Evolutionary conservation across 371 early-diverging fungal genomes (phyloP), one percentile per base, ranked within the genome.

Genomic region (Capillidium heterosporum): DNA sequence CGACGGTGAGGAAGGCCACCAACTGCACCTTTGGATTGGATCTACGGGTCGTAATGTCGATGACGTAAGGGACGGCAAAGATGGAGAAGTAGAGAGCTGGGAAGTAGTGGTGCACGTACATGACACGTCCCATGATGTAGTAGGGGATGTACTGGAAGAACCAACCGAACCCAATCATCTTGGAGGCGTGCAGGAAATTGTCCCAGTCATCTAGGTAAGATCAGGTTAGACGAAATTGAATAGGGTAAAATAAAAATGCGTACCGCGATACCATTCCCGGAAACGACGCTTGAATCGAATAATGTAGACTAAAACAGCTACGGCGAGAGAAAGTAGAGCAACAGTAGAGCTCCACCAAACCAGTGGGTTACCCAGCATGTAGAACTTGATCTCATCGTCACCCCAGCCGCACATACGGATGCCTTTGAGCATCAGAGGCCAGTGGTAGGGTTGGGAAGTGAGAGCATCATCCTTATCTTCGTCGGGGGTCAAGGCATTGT

Each of bases 391-490:
- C 15, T 75, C 71, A 23, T 74, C 63, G 65, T 95, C 95, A 32
- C 78, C 89, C 99, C 99, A 99, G 24, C 87, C 79, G 65, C 90
- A 89, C 95, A 99, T 96, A 48, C 99, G 82, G 41, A 99, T 71
- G 15, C 99, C 99, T 17, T 89, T 80, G 27, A 76, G 70, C 56
- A 91, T 64, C 44, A 97, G 69, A 28, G 96, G 94, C 99, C 99
- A 99, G 60, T 99, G 86, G 47, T 72, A 72, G 0, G 99, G 98
- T 50, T 68, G 63, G 17, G 95, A 95, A 2, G 89, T 80, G 21
- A 98, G 75, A 40, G 75, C 67, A 60, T 93, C 93, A 61, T 93
- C 87, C 68, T 95, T 91, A 65, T 96, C 94, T 0, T 87, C 87
- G 67, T 99, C 98, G 13, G 98, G 95, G 13, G 85, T 78, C 60